Percentiles rank a stretch among this genome's conserved stretches.
phyloP scores from a whole-genome alignment of 2,329 filamentous ascomycete species.

The Fusarium sp. region DNA sequence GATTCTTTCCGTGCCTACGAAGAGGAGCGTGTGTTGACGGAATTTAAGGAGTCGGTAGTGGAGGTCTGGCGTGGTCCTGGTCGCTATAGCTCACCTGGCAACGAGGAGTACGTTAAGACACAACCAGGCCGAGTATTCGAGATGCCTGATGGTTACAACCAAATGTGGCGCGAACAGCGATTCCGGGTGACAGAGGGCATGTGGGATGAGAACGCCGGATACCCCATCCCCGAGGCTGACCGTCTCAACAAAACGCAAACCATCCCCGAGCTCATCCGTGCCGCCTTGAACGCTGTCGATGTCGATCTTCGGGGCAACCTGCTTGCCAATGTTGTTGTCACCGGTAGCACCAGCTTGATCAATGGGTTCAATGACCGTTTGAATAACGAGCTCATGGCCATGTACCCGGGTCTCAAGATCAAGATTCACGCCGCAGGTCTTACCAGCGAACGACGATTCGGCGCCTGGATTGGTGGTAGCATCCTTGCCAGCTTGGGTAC shows the following conservation, averaged over 20 bases:
- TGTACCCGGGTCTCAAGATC: constrained; percentile 88
- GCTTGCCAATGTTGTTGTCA: constrained; percentile 91
- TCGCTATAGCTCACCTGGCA: constrained; percentile 71
- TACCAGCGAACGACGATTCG: constrained; percentile 89
- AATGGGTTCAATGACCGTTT: constrained; percentile 94
- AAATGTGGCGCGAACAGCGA: constrained; percentile 90
- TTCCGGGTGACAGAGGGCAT: constrained; percentile 89
- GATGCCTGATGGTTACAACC: constrained; percentile 96
- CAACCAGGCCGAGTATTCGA: constrained; percentile 90
- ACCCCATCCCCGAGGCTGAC: constrained; percentile 60
- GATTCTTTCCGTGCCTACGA: constrained; percentile 84
- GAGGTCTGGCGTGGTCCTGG: constrained; percentile 90
- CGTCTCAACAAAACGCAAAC: constrained; percentile 78
- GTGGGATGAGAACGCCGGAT: constrained; percentile 86
- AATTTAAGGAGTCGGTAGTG: constrained; percentile 98
- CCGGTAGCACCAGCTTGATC: constrained; percentile 86
- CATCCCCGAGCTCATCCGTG: constrained; percentile 83
- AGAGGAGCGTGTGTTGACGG: constrained; percentile 91
- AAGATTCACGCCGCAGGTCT: constrained; percentile 89
- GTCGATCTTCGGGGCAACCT: constrained; percentile 87
- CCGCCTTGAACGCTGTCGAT: constrained; percentile 82
- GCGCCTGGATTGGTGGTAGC: constrained; percentile 95
- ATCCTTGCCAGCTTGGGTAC: constrained; percentile 95
- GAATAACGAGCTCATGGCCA: constrained; percentile 81
- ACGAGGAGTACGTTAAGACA: constrained; percentile 79